Evolutionary conservation across 2,329 filamentous ascomycete genomes (phyloP).

Genomic region (Diatrype stigma): DNA sequence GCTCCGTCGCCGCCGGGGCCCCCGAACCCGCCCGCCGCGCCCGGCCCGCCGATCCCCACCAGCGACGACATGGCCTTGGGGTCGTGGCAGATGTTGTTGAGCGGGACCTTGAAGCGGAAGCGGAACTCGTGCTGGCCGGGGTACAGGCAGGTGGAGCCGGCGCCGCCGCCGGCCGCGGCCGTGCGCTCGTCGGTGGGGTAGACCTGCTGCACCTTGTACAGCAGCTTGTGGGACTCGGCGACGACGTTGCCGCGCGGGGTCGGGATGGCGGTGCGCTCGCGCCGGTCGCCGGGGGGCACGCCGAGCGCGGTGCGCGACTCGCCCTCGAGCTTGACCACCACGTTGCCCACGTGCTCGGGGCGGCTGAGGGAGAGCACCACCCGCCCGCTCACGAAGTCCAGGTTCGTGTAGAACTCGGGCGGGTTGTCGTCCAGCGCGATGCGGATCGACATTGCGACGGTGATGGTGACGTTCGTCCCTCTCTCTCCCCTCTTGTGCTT

Average conservation of each 20-base stretch:
- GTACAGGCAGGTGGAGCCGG: constrained; percentile 52
- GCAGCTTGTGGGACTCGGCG: constrained; percentile 64
- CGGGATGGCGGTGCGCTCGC: constrained; percentile 33
- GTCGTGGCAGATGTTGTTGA: constrained; percentile 69
- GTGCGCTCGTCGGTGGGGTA: constrained; percentile 56
- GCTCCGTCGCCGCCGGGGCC: neutral
- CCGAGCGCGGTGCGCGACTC: constrained; percentile 66
- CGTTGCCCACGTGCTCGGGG: constrained; percentile 65
- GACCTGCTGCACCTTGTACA: constrained; percentile 71
- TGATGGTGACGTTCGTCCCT: neutral
- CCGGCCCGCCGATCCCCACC: constrained; percentile 46
- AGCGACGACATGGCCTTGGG: constrained; percentile 50
- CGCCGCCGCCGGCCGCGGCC: constrained; percentile 30
- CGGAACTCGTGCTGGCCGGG: constrained; percentile 71
- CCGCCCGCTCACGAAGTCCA: constrained; percentile 66
- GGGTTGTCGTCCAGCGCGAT: constrained; percentile 64
- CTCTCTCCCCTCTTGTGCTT: too few species aligned
- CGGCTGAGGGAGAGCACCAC: constrained; percentile 56
- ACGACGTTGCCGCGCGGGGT: constrained; percentile 37
- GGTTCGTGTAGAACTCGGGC: constrained; percentile 73
- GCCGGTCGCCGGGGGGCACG: constrained; percentile 42
- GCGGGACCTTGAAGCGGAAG: constrained; percentile 72
- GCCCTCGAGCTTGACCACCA: constrained; percentile 80
- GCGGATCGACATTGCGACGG: constrained; percentile 57
- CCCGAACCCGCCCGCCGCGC: constrained; percentile 14